phyloP scores from a whole-genome alignment of 1,284 basidiomycete species.

The Heterobasidion parviporum region DNA sequence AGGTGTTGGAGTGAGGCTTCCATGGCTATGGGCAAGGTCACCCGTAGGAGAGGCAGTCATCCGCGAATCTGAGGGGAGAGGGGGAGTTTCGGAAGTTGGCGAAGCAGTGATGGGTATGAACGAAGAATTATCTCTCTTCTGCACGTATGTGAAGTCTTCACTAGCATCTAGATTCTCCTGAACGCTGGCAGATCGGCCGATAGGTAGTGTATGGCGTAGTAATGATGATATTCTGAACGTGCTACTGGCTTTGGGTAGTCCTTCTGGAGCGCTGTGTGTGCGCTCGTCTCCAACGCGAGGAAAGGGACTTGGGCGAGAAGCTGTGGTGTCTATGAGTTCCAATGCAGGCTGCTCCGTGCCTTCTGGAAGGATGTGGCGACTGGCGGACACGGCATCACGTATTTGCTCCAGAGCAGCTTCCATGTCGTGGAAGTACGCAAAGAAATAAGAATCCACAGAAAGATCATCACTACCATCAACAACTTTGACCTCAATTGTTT shows the following conservation, averaged over 20 bases:
- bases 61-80: constrained; percentile 20
- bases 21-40: constrained; percentile 7
- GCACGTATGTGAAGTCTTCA: constrained; percentile 67
- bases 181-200: constrained; percentile 20
- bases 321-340: constrained; percentile 59
- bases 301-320: constrained; percentile 28
- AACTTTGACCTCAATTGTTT: constrained; percentile 90
- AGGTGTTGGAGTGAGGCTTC: constrained; percentile 15
- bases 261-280: constrained; percentile 20
- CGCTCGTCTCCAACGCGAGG: constrained; percentile 26
- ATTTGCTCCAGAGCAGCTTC: constrained; percentile 72
- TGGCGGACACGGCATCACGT: constrained; percentile 56
- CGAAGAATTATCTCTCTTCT: constrained; percentile 42
- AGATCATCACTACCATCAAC: constrained; percentile 69
- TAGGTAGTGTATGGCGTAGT: constrained; percentile 42
- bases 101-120: constrained; percentile 52
- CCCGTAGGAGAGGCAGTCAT: not conserved
- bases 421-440: constrained; percentile 85
- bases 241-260: constrained; percentile 9
- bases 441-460: constrained; percentile 85
- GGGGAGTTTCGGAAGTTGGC: constrained; percentile 11
- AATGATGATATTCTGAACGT: constrained; percentile 57
- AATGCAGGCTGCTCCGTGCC: constrained; percentile 28
- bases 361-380: constrained; percentile 36
- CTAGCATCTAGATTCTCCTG: constrained; percentile 27